phyloP scores from a whole-genome alignment of 2,329 filamentous ascomycete genomes.

The Ophiostoma australiae region DNA sequence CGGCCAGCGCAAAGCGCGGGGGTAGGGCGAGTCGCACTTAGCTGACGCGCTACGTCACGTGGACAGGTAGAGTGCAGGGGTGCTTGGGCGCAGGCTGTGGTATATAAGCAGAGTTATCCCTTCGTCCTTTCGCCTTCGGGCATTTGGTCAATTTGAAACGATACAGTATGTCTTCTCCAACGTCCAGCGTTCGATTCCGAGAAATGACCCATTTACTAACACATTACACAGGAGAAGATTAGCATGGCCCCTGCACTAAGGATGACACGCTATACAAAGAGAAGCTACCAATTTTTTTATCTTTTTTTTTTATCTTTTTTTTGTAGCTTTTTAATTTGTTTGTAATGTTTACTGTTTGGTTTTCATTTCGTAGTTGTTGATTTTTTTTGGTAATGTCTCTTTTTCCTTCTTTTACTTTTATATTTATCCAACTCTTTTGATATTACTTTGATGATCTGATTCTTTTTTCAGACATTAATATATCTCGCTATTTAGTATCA shows the following conservation, averaged over 20 bases:
- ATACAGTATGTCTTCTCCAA: slow-evolving; percentile 26
- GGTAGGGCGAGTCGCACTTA: slow-evolving; percentile 9
- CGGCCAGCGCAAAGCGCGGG: slow-evolving; percentile 19
- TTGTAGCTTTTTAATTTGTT: not conserved
- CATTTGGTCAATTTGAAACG: slow-evolving; percentile 33
- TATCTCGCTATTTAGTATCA: not conserved
- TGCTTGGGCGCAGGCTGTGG: not conserved
- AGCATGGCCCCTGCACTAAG: slow-evolving; percentile 58
- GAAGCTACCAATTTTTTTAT: slow-evolving; percentile 64
- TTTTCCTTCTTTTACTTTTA: slow-evolving; percentile 11
- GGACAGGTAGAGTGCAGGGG: not conserved
- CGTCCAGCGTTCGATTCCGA: slow-evolving; percentile 23
- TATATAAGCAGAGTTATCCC: slow-evolving; percentile 3
- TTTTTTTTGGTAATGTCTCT: not conserved
- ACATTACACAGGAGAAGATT: slow-evolving; percentile 29
- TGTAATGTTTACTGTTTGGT: not conserved
- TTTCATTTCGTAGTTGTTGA: not conserved
- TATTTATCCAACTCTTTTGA: not conserved
- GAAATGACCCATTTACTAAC: slow-evolving; percentile 17
- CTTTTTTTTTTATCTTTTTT: slow-evolving; percentile 14
- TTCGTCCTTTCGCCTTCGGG: slow-evolving; percentile 29
- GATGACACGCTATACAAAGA: slow-evolving; percentile 75
- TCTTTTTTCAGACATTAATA: not conserved
- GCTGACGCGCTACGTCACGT: slow-evolving; percentile 23
- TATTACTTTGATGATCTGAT: not conserved